A percentile compares a stretch with the other conserved stretches of the same genome.
phyloP scores from a whole-genome alignment of 176 grass and related monocot species.

The Avena insularis region DNA sequence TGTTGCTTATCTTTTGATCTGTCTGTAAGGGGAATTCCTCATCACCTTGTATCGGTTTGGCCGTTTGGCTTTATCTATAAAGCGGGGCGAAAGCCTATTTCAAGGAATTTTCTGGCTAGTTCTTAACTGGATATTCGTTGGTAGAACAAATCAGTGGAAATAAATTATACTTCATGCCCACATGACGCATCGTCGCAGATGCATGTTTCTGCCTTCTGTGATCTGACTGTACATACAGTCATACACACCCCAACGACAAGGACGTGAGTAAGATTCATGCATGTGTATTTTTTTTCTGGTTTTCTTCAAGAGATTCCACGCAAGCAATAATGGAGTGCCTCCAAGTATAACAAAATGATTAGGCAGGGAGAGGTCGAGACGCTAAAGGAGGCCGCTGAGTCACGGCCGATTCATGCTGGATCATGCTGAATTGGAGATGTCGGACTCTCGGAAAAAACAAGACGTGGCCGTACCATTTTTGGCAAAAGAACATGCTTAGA shows the following conservation, averaged over 20 bases:
- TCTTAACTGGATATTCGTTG: not conserved
- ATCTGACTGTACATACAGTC: not conserved
- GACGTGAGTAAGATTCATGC: not conserved
- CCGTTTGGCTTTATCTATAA: too few species aligned
- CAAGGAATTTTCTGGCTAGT: too few species aligned
- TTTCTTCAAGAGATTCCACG: slow-evolving; percentile 4
- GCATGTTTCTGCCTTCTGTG: not conserved
- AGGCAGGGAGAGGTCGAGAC: slow-evolving; percentile 26
- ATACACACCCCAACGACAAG: not conserved
- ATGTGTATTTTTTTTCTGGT: not conserved
- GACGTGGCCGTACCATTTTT: not conserved
- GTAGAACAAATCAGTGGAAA: not conserved
- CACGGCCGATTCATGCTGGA: slow-evolving; percentile 32
- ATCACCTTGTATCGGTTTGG: too few species aligned
- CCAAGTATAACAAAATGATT: slow-evolving; percentile 10
- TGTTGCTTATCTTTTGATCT: too few species aligned
- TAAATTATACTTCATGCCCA: not conserved
- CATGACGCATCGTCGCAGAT: not conserved
- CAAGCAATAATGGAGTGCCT: not conserved
- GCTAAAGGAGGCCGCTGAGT: slow-evolving; percentile 43
- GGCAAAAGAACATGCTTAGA: not conserved
- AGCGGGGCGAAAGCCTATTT: too few species aligned
- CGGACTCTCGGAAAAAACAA: slow-evolving; percentile 2
- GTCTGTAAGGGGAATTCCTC: too few species aligned
- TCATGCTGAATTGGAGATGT: not conserved